Evolutionary conservation across 768 basidiomycete species (phyloP), one percentile per base, ranked within the genome.

Genomic region (Kondoa malvinella): DNA sequence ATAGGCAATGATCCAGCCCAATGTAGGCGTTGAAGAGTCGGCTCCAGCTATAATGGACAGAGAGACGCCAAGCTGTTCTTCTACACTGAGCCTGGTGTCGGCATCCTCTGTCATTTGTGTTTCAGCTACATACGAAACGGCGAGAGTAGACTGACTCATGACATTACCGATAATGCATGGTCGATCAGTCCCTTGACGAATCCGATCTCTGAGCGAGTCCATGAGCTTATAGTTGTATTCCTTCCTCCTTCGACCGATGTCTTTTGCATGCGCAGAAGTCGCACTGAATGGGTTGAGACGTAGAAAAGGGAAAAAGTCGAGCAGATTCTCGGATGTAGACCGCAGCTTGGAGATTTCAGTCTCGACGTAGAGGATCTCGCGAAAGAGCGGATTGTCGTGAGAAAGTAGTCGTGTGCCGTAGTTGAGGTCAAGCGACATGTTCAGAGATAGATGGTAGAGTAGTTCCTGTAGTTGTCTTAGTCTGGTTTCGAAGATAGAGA

Each of bases 1-100:
- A 29, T n/a, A 64, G 4, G 62, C 62, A 34, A 64, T 34, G 62
- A 64, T 64, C 62, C 62, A 64, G 4, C 62, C 62, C 62, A 64
- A 33, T 8, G 62, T 64, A 33, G 62, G 62, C 4, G 62, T 64
- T 17, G 31, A 33, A 8, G 62, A 64, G 26, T 64, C 62, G 30
- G 62, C 62, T 17, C 62, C 62, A 3, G 62, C 62, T 4, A 64
- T 34, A 32, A 64, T 64, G 4, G 62, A 64, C 8, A 64, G 25
- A 33, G 62, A 64, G 30, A 64, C 50, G 25, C 62, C 62, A 17
- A 64, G 26, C 21, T 33, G 31, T 34, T 64, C 62, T 4, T 31
- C 32, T 64, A 25, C 50, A 8, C 62, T 31, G 12, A 64, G 27
- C 27, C 50, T 64, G 4, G 31, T 34, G 8, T 64, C 62, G 4